Percentiles rank a stretch among this genome's conserved stretches.
phyloP scores from a whole-genome alignment of 129 eudicot species.

The Pittosporum tobira region DNA sequence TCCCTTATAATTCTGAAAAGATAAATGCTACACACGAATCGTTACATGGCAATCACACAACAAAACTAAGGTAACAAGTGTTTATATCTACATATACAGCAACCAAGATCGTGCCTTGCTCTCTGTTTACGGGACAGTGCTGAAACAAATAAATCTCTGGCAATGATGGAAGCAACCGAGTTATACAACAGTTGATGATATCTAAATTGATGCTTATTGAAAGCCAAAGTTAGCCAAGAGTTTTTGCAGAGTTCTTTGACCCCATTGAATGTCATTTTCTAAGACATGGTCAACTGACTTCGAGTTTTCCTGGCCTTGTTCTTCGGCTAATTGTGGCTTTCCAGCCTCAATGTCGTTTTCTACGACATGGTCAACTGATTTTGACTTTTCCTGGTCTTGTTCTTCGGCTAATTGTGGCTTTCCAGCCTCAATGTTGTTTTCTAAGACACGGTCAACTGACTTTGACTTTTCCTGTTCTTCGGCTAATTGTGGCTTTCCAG shows the following conservation, averaged over 20 bases:
- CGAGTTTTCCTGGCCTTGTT: neutral
- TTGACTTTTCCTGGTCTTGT: neutral
- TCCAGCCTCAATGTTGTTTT: conserved; percentile 12
- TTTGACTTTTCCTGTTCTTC: neutral
- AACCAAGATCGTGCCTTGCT: neutral
- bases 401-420: conserved; percentile 3
- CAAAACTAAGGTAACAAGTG: neutral
- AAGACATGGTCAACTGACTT: neutral
- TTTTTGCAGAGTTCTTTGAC: conserved; percentile 23
- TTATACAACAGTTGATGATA: neutral
- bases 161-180: neutral
- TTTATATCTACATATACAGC: neutral
- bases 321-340: neutral
- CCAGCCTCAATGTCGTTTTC: conserved; percentile 19
- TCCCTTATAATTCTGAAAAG: too few species aligned
- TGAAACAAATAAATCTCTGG: neutral
- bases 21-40: neutral
- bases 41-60: neutral
- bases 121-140: neutral
- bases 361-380: neutral
- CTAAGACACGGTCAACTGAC: neutral
- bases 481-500: conserved; percentile 3
- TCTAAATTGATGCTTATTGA: conserved; percentile 3
- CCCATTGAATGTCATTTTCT: conserved; percentile 30
- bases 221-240: conserved; percentile 21